Evolutionary conservation across 2,329 filamentous ascomycete genomes (phyloP).

Genomic region (Fusarium sp.): DNA sequence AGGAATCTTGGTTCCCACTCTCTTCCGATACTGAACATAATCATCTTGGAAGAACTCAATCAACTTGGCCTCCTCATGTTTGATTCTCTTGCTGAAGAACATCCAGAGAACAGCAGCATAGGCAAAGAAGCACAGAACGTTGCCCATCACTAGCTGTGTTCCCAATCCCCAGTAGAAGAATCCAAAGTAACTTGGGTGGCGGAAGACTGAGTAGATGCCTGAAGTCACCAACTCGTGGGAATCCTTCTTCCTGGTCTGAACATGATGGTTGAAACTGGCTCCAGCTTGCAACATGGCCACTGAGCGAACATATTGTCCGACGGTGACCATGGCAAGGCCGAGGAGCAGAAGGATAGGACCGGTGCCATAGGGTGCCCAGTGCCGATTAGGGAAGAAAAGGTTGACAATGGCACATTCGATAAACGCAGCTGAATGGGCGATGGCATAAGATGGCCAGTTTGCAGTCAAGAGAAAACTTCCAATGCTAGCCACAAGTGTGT

Average conservation of each 20-base stretch:
- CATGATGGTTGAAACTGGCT: conserved; percentile 89
- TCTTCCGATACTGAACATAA: conserved; percentile 78
- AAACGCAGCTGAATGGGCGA: conserved; percentile 81
- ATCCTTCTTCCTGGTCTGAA: conserved; percentile 75
- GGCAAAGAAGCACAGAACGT: conserved; percentile 78
- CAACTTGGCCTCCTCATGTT: conserved; percentile 81
- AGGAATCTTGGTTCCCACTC: conserved; percentile 83
- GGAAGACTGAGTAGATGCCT: conserved; percentile 79
- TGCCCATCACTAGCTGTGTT: conserved; percentile 90
- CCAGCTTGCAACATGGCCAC: conserved; percentile 90
- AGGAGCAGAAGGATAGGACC: conserved; percentile 59
- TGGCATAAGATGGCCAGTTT: conserved; percentile 87
- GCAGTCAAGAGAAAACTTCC: conserved; percentile 84
- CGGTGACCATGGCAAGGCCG: conserved; percentile 71
- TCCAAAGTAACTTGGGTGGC: conserved; percentile 96
- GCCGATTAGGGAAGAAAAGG: conserved; percentile 64
- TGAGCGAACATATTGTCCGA: conserved; percentile 82
- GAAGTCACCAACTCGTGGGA: conserved; percentile 84
- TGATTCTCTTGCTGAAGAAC: conserved; percentile 83
- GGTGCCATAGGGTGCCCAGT: conserved; percentile 59
- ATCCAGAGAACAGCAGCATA: conserved; percentile 84
- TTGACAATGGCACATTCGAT: conserved; percentile 76
- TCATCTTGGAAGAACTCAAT: conserved; percentile 86
- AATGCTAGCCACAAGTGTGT: conserved; percentile 77
- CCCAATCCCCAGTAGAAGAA: conserved; percentile 99